A percentile compares a stretch with the other conserved stretches of the same genome.
Evolutionary conservation across 345 rosid species (phyloP).

Genomic region (Hibiscus mutabilis): DNA sequence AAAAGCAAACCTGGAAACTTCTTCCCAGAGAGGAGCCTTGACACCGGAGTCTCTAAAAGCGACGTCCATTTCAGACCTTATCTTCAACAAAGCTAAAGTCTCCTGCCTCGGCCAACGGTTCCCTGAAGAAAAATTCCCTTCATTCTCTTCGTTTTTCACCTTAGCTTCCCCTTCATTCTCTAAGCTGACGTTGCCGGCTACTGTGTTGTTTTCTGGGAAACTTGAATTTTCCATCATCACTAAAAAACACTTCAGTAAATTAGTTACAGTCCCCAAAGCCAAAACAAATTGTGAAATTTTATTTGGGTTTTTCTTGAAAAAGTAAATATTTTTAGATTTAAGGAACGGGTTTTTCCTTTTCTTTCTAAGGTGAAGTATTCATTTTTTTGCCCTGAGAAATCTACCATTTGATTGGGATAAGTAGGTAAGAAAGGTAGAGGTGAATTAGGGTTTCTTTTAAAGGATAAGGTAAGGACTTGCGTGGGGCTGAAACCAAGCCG

Average conservation of each 20-base stretch:
- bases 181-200: conserved; percentile 8
- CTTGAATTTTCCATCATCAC: conserved; percentile 32
- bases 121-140: conserved; percentile 31
- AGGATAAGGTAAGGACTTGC: conserved; percentile 8
- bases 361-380: conserved; percentile 1
- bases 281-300: conserved; percentile 12
- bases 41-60: conserved; percentile 60
- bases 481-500: conserved; percentile 18
- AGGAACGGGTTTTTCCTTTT: background rate
- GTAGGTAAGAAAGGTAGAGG: conserved; percentile 12
- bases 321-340: conserved; percentile 7
- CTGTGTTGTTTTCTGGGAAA: conserved; percentile 22
- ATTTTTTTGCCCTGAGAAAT: background rate
- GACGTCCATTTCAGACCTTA: conserved; percentile 82
- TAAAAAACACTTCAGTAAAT: background rate
- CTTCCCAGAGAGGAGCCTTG: conserved; percentile 87
- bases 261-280: conserved; percentile 21
- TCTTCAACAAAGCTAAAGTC: conserved; percentile 63
- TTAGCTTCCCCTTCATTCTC: conserved; percentile 17
- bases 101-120: conserved; percentile 87
- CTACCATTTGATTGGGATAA: conserved; percentile 10
- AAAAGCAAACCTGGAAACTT: conserved; percentile 66
- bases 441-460: conserved; percentile 25
- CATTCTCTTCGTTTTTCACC: conserved; percentile 29
- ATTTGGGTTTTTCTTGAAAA: conserved; percentile 9